Evolutionary conservation across 139 green algal genomes (phyloP).

Genomic region (Zygnema cylindricum): DNA sequence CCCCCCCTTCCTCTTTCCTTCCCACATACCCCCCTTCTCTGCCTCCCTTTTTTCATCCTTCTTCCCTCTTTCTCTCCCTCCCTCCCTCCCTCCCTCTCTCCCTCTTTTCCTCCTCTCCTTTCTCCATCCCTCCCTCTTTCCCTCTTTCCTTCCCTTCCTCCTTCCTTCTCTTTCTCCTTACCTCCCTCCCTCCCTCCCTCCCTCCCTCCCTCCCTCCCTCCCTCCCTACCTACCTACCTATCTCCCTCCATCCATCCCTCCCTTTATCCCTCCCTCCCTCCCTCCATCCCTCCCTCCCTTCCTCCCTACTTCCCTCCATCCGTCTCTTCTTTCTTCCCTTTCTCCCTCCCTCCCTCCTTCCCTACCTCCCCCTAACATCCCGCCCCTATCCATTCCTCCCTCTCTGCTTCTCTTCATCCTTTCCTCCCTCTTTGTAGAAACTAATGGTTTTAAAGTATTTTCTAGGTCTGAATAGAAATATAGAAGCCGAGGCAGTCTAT

Average conservation of each 20-base stretch:
- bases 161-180: background rate
- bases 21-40: background rate
- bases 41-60: background rate
- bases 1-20: background rate
- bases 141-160: background rate
- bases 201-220: background rate
- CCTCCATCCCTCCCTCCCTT: background rate
- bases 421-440: no score
- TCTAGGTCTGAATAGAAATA: no score
- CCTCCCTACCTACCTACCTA: no score
- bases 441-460: no score
- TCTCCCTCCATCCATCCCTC: no score
- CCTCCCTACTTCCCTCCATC: background rate
- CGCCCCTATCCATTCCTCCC: no score
- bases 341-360: background rate
- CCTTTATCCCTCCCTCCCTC: no score
- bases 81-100: background rate
- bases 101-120: background rate
- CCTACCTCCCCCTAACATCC: no score
- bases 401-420: no score
- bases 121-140: background rate
- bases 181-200: background rate
- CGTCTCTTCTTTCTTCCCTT: background rate
- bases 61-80: background rate
- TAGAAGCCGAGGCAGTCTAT: no score